Percentiles rank a stretch among this genome's conserved stretches.
Conservation (phyloP, 192 early-diverging fungal species). For the Coemansia reversa region DNA sequence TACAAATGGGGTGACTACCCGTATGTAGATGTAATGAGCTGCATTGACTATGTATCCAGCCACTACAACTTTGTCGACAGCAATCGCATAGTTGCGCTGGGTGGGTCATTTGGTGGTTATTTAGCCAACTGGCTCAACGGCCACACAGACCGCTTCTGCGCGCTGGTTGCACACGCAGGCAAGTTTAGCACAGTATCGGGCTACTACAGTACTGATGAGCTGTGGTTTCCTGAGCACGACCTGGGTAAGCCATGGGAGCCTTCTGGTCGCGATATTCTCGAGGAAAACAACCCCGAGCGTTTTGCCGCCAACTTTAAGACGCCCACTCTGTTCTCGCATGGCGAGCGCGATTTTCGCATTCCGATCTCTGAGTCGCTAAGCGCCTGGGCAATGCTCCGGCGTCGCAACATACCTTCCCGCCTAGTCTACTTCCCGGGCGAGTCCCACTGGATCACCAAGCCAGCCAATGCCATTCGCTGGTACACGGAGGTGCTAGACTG, state of each 20-base stretch:
- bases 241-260: constrained; percentile 66
- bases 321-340: constrained; percentile 78
- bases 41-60: constrained; percentile 61
- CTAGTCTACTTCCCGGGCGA: constrained; percentile 79
- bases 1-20: constrained; percentile 77
- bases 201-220: constrained; percentile 77
- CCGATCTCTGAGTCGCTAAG: constrained; percentile 68
- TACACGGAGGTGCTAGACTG: constrained; percentile 50
- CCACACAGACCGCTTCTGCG: constrained; percentile 67
- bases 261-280: constrained; percentile 56
- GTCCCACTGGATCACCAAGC: constrained; percentile 70
- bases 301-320: constrained; percentile 72
- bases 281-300: constrained; percentile 68
- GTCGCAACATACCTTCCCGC: constrained; percentile 65
- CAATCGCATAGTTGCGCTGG: constrained; percentile 61
- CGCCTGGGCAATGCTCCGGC: constrained; percentile 74
- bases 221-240: constrained; percentile 78
- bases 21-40: constrained; percentile 72
- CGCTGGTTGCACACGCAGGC: constrained; percentile 74
- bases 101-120: constrained; percentile 81
- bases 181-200: constrained; percentile 62
- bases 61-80: constrained; percentile 59
- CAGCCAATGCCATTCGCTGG: constrained; percentile 66
- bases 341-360: constrained; percentile 70
- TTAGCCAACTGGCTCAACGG: constrained; percentile 88